Percentiles rank a stretch among this genome's conserved stretches.
These are phyloP conservation scores for Orobanche coerulescens DNA, from an alignment of 257 asterid species.

Conservation along the genomic window DNA sequence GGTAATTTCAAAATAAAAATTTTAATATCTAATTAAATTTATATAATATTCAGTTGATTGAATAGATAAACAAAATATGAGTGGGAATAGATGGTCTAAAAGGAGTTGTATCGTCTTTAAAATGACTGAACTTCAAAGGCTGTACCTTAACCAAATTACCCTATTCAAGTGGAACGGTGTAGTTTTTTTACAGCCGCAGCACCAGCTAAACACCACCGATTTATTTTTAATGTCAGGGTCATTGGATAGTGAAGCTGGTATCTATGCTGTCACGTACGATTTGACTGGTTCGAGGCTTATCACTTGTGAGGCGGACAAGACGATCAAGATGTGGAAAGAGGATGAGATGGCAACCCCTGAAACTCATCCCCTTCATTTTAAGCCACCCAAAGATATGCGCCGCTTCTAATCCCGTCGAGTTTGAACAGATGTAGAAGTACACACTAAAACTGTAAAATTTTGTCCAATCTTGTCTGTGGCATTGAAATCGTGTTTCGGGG, in stretches of 20 bases:
- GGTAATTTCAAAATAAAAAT: too few species aligned
- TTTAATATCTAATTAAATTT: too few species aligned
- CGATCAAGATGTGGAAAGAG: slow-evolving; percentile 98
- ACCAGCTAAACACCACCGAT: not conserved
- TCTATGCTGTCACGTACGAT: slow-evolving; percentile 64
- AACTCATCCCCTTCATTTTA: slow-evolving; percentile 84
- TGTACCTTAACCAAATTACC: too few species aligned
- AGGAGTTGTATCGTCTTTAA: too few species aligned
- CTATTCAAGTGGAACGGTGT: too few species aligned
- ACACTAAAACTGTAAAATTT: slow-evolving; percentile 12
- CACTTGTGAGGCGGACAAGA: slow-evolving; percentile 91
- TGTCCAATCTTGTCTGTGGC: too few species aligned
- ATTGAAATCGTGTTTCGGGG: too few species aligned
- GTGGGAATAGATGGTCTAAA: too few species aligned
- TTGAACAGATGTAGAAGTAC: not conserved
- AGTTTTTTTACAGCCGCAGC: not conserved
- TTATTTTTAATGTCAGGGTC: slow-evolving; percentile 44
- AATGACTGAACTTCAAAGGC: too few species aligned
- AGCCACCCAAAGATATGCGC: slow-evolving; percentile 86
- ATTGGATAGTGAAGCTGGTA: slow-evolving; percentile 97
- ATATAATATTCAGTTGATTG: too few species aligned
- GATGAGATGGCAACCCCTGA: slow-evolving; percentile 83
- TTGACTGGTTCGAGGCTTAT: slow-evolving; percentile 76
- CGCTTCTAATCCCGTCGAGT: slow-evolving; percentile 40
- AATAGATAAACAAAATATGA: too few species aligned